Base-by-base conservation (phyloP, 768 basidiomycete species). In the Paxillus rubicundulus region DNA sequence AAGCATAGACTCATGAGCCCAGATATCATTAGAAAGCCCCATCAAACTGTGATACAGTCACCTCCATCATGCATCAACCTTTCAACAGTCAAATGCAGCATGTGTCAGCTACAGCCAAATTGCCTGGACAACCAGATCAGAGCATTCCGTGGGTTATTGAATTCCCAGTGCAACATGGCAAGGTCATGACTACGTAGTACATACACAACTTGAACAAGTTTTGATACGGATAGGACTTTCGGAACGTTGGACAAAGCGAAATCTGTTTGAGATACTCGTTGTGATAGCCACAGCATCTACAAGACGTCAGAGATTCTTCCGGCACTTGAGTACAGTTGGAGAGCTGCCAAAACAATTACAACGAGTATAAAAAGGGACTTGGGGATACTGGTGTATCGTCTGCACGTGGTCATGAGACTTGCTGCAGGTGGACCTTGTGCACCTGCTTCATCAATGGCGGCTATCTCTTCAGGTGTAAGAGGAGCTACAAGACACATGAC, bases 381-480 rank as follows among this genome's bases (percentile, higher is more conserved):
- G 14, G 16, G 16, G 21, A 18, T 9, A 13, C 13, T 46, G 9
- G 18, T 32, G 10, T 32, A 32, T 18, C 28, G 18, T 17, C 45
- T 43, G 20, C 18, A 43, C 12, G 8, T 28, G 24, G 24, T 16
- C 14, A 44, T n/a, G 12, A 28, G 24, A 28, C 51, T 7, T 14
- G 21, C 24, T 27, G 45, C 62, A 5, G 80, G 77, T 16, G 75
- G 77, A 1, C 81, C 82, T 36, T 76, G 69, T 14, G 40, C 40
- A 41, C 40, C 40, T 9, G 82, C 85, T 38, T 72, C 74, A 55
- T 89, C 85, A 27, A 89, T 86, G 2, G 80, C 81, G 1, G 70
- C 73, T 27, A 87, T 74, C 61, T 87, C 86, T 30, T 80, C 80
- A 2, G 70, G 64, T 0, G 79, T 82, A 21, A 89, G 68, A 4